Conservation (phyloP, 2,329 filamentous ascomycete genomes). For the Aspergillus proliferans region DNA sequence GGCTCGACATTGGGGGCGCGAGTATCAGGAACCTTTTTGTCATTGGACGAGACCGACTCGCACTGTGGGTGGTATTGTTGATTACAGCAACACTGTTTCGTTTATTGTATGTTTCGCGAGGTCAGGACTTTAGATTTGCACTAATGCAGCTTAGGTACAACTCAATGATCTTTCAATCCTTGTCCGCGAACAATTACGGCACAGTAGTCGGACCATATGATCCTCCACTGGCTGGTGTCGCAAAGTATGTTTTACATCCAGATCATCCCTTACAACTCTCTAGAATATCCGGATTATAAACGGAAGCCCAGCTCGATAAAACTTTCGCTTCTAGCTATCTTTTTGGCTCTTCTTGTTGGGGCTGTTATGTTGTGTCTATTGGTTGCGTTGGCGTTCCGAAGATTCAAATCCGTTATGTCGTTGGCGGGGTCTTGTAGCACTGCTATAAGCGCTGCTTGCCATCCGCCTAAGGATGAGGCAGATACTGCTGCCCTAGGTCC, state of each 20-base stretch:
- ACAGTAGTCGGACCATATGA: slow-evolving; percentile 1
- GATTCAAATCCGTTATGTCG: slow-evolving; percentile 20
- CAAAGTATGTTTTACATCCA: slow-evolving; percentile 40
- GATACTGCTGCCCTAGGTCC: slow-evolving; percentile 11
- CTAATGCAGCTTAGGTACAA: slow-evolving; percentile 7
- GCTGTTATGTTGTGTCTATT: slow-evolving; percentile 6
- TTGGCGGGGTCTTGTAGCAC: slow-evolving; percentile 23
- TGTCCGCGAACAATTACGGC: slow-evolving; percentile 4
- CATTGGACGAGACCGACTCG: slow-evolving; percentile 26
- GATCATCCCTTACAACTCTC: slow-evolving; percentile 16
- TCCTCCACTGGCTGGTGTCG: slow-evolving; percentile 45
- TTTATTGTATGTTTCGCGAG: neutral
- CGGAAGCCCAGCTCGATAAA: slow-evolving; percentile 1
- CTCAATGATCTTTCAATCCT: slow-evolving; percentile 9
- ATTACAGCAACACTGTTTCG: slow-evolving; percentile 10
- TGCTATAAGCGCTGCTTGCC: slow-evolving; percentile 30
- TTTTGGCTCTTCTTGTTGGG: slow-evolving; percentile 5
- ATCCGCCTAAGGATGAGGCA: slow-evolving; percentile 12
- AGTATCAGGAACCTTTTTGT: slow-evolving; percentile 22
- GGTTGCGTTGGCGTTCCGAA: slow-evolving; percentile 8
- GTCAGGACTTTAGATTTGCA: neutral
- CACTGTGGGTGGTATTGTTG: slow-evolving; percentile 7
- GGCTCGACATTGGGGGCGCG: slow-evolving; percentile 42
- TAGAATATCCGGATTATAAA: neutral
- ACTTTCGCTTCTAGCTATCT: slow-evolving; percentile 4